Conservation (phyloP, 2,329 filamentous ascomycete genomes). For the Ascochyta rabiei region DNA sequence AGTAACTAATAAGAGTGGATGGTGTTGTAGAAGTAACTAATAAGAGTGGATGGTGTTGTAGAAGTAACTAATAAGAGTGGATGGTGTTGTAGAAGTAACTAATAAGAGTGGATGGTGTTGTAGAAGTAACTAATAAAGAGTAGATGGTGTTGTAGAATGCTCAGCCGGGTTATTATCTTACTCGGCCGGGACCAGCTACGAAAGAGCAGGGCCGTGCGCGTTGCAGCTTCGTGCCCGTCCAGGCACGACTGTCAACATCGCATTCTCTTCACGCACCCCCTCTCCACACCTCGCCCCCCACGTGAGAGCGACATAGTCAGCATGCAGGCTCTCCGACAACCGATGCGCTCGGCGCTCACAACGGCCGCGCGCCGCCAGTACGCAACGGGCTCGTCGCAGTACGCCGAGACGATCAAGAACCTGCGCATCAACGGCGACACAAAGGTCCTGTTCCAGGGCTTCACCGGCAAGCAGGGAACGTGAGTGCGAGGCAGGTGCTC, state of each 20-base stretch:
- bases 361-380: slow-evolving; percentile 76
- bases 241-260: slow-evolving; percentile 27
- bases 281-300: slow-evolving; percentile 22
- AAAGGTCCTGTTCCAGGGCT: slow-evolving; percentile 95
- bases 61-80: too few relatives aligned
- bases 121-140: too few relatives aligned
- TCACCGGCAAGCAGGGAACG: slow-evolving; percentile 96
- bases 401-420: slow-evolving; percentile 62
- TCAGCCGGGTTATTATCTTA: slow-evolving; percentile 17
- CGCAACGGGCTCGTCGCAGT: slow-evolving; percentile 69
- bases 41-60: too few relatives aligned
- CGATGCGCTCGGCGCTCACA: slow-evolving; percentile 70
- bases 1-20: too few relatives aligned
- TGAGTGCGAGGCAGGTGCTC: slow-evolving; percentile 35
- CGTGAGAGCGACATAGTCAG: slow-evolving; percentile 45
- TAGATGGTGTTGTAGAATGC: too few relatives aligned
- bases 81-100: too few relatives aligned
- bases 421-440: slow-evolving; percentile 92
- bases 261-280: slow-evolving; percentile 15
- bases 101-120: too few relatives aligned
- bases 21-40: too few relatives aligned
- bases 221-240: slow-evolving; percentile 30
- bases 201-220: slow-evolving; percentile 11
- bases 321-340: slow-evolving; percentile 88
- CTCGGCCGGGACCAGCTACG: slow-evolving; percentile 3